These are phyloP conservation scores for Gracilaria domingensis DNA, from an alignment of 23 red algal species.

Conservation along the genomic window DNA sequence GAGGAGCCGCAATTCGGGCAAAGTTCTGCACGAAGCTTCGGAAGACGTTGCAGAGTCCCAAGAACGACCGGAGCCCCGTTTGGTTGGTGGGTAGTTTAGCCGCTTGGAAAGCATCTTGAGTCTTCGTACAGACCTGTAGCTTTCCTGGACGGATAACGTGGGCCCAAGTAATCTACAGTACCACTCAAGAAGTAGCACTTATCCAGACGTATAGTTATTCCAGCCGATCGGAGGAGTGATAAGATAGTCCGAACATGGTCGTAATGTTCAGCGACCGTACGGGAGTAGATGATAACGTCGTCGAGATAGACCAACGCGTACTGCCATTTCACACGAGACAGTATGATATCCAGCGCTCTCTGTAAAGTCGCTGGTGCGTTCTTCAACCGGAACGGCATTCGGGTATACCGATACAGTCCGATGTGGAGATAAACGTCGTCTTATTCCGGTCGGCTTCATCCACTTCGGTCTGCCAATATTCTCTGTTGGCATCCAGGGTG, in stretches of 20 bases:
- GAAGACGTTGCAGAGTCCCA: slow-evolving; percentile 12
- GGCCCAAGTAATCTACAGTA: slow-evolving; percentile 9
- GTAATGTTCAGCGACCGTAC: background rate
- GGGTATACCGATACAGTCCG: background rate
- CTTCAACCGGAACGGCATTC: slow-evolving; percentile 9
- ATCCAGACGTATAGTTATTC: background rate
- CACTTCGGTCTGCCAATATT: slow-evolving; percentile 25
- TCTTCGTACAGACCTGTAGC: background rate
- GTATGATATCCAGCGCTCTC: slow-evolving; percentile 46
- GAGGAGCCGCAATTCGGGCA: background rate
- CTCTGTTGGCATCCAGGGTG: slow-evolving; percentile 18
- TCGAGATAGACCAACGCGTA: slow-evolving; percentile 1
- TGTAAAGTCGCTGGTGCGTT: slow-evolving; percentile 26
- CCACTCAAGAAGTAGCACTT: slow-evolving; percentile 5
- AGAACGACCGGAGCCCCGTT: slow-evolving; percentile 6
- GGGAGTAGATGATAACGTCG: slow-evolving; percentile 11
- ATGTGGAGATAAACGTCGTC: slow-evolving; percentile 13
- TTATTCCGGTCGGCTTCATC: slow-evolving; percentile 13
- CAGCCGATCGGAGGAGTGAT: background rate
- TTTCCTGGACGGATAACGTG: background rate
- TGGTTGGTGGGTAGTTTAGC: slow-evolving; percentile 8
- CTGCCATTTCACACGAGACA: slow-evolving; percentile 32
- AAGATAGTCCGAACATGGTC: background rate
- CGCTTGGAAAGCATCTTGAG: background rate
- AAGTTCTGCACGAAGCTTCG: slow-evolving; percentile 17